These are phyloP conservation scores for Peniophora sp. DNA, from an alignment of 1,284 basidiomycete species.

Conservation along the genomic window DNA sequence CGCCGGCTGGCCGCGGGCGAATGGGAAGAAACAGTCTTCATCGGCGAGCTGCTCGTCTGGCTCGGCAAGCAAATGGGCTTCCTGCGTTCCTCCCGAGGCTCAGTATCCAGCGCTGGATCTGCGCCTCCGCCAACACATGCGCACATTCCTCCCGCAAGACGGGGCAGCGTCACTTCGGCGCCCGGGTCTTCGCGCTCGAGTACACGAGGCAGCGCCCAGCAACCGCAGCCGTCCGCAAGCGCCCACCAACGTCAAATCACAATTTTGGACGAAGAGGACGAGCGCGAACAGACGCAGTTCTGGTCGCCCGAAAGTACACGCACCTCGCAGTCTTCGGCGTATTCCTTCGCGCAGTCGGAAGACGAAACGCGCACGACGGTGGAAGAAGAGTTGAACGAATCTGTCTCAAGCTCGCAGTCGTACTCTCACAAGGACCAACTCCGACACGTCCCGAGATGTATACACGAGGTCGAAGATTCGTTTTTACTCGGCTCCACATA, in stretches of 20 bases:
- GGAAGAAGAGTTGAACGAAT: too few relatives aligned
- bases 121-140: constrained; percentile 23
- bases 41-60: constrained; percentile 60
- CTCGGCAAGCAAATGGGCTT: constrained; percentile 41
- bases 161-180: constrained; percentile 26
- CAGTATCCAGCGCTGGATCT: constrained; percentile 18
- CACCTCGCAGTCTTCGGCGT: too few relatives aligned
- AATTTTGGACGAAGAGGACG: too few relatives aligned
- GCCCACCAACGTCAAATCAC: constrained; percentile 2
- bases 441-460: constrained; percentile 24
- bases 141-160: constrained; percentile 22
- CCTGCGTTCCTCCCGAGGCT: constrained; percentile 13
- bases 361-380: too few relatives aligned
- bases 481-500: constrained; percentile 19
- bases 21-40: constrained; percentile 53
- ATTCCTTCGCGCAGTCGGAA: too few relatives aligned
- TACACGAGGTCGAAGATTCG: constrained; percentile 43
- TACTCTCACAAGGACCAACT: neutral
- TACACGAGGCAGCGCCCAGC: constrained; percentile 9
- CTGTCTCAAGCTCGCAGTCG: constrained; percentile 2
- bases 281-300: too few relatives aligned
- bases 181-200: constrained; percentile 14
- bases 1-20: constrained; percentile 50
- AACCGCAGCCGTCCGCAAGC: constrained; percentile 9
- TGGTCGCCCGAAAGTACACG: too few relatives aligned